These are phyloP conservation scores for Phytophthora hibernalis DNA, from an alignment of 352 stramenopile species.

Conservation along the genomic window DNA sequence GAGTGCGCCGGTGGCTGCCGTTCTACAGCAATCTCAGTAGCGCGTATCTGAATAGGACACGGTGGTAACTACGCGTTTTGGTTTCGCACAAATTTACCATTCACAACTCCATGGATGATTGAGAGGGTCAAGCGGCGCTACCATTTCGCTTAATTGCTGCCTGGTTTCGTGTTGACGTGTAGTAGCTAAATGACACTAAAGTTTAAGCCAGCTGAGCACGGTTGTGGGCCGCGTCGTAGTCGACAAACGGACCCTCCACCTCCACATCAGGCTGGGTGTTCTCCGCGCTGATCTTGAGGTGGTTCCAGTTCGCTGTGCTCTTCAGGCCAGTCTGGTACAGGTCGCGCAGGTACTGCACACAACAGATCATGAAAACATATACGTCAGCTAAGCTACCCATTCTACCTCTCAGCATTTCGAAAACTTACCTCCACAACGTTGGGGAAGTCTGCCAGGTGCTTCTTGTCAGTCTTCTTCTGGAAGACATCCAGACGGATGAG, in stretches of 20 bases:
- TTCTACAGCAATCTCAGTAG: too few relatives aligned
- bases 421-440: constrained; percentile 50
- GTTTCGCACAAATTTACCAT: not conserved
- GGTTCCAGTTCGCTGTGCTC: constrained; percentile 80
- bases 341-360: constrained; percentile 47
- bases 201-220: constrained; percentile 23
- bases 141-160: not conserved
- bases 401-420: not conserved
- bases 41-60: too few relatives aligned
- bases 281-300: constrained; percentile 91
- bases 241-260: constrained; percentile 53
- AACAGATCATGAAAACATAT: constrained; percentile 6
- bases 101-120: not conserved
- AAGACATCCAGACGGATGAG: constrained; percentile 45
- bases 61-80: not conserved
- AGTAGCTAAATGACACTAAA: not conserved
- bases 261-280: constrained; percentile 78
- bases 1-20: too few relatives aligned
- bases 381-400: constrained; percentile 2
- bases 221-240: constrained; percentile 40
- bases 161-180: not conserved
- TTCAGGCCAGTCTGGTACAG: constrained; percentile 89
- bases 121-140: not conserved
- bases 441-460: constrained; percentile 50
- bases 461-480: constrained; percentile 37